These are phyloP conservation scores for Toxoplasma gondii DNA, from an alignment of 169 alveolate species.

Conservation along the genomic window DNA sequence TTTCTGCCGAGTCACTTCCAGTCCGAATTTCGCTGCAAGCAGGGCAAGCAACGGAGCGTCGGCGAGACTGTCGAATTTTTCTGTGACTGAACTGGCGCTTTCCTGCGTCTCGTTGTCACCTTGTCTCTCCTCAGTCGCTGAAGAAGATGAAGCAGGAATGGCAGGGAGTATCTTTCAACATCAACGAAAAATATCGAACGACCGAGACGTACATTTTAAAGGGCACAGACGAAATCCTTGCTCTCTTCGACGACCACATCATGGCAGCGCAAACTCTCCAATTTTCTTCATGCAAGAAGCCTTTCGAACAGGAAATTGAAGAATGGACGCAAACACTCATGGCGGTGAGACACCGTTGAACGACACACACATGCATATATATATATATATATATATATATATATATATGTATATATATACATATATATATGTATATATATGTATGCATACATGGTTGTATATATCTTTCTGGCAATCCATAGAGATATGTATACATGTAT, in stretches of 20 bases:
- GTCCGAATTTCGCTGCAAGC: no score
- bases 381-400: not conserved
- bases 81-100: no score
- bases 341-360: not conserved
- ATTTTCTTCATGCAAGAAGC: constrained; percentile 92
- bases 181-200: constrained; percentile 80
- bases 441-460: no score
- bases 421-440: no score
- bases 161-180: constrained; percentile 85
- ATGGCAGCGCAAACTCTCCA: constrained; percentile 93
- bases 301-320: constrained; percentile 91
- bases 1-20: no score
- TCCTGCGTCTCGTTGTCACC: no score
- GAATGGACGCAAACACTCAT: constrained; percentile 83
- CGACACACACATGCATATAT: not conserved
- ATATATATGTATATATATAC: not conserved
- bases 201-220: constrained; percentile 87
- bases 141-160: constrained; percentile 89
- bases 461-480: no score
- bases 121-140: constrained; percentile 58
- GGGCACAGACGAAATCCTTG: constrained; percentile 88
- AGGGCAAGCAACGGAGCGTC: no score
- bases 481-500: no score
- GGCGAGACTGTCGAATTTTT: no score
- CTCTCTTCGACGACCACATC: constrained; percentile 93